Conservation (phyloP, 2,329 filamentous ascomycete species). For the Penicillium hesseltinei region DNA sequence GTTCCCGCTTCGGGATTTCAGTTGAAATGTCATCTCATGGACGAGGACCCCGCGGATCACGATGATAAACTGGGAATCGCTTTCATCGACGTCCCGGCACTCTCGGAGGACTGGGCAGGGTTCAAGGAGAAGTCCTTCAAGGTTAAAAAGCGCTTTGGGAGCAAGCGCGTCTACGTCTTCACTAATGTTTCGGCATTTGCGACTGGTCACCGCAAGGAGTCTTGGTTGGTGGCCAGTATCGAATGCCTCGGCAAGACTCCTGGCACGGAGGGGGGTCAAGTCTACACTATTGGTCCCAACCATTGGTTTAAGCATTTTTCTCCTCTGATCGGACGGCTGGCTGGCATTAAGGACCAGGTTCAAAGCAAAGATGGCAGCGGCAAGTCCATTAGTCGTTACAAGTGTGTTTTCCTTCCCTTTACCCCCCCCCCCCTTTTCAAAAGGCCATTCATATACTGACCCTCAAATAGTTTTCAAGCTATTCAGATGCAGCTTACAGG, state of each 20-base stretch:
- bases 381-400: conserved; percentile 67
- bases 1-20: conserved; percentile 76
- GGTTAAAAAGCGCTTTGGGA: conserved; percentile 75
- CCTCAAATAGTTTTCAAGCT: conserved; percentile 72
- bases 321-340: conserved; percentile 79
- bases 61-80: conserved; percentile 88
- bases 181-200: conserved; percentile 67
- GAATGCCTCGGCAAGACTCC: conserved; percentile 75
- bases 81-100: conserved; percentile 61
- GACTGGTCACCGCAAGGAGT: conserved; percentile 61
- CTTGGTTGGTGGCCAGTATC: conserved; percentile 69
- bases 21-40: conserved; percentile 82
- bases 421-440: not conserved
- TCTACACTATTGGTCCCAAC: conserved; percentile 77
- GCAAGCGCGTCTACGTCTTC: conserved; percentile 79
- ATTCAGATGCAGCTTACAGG: conserved; percentile 85
- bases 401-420: conserved; percentile 53
- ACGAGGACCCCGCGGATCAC: conserved; percentile 82
- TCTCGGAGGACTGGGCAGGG: conserved; percentile 67
- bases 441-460: conserved; percentile 4
- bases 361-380: conserved; percentile 54
- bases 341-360: conserved; percentile 66
- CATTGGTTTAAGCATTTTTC: conserved; percentile 82
- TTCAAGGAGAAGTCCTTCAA: conserved; percentile 64
- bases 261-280: conserved; percentile 59